phyloP scores from a whole-genome alignment of 2,329 filamentous ascomycete genomes.

The Cercospora sojina region DNA sequence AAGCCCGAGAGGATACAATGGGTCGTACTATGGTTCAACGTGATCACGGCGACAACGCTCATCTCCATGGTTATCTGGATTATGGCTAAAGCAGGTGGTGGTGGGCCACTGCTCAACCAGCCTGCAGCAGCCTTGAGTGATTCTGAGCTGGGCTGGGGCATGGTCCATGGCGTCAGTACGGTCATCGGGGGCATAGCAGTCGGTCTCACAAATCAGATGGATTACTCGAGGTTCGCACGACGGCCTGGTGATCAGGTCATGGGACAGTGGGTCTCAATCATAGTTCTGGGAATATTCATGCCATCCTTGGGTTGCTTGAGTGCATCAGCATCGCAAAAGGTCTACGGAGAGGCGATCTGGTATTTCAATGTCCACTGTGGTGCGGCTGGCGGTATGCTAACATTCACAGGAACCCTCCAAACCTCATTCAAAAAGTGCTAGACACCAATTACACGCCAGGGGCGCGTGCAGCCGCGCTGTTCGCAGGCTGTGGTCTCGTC shows the following conservation, averaged over 20 bases:
- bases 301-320: slow-evolving; percentile 58
- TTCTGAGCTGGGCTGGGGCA: slow-evolving; percentile 45
- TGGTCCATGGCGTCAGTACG: slow-evolving; percentile 43
- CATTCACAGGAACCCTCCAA: slow-evolving; percentile 42
- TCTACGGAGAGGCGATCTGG: slow-evolving; percentile 53
- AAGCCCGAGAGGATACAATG: slow-evolving; percentile 45
- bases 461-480: slow-evolving; percentile 48
- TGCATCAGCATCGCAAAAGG: slow-evolving; percentile 54
- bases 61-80: slow-evolving; percentile 57
- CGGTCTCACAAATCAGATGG: slow-evolving; percentile 47
- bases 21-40: slow-evolving; percentile 45
- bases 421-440: slow-evolving; percentile 43
- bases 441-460: slow-evolving; percentile 35
- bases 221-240: slow-evolving; percentile 37
- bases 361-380: slow-evolving; percentile 36
- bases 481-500: slow-evolving; percentile 48
- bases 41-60: slow-evolving; percentile 51
- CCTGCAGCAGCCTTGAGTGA: slow-evolving; percentile 34
- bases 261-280: slow-evolving; percentile 48
- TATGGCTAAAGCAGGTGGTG: slow-evolving; percentile 56
- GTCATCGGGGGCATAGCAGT: slow-evolving; percentile 47
- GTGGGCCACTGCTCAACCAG: slow-evolving; percentile 39
- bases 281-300: slow-evolving; percentile 51
- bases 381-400: slow-evolving; percentile 39
- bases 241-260: slow-evolving; percentile 46